Evolutionary conservation across 192 early-diverging fungal genomes (phyloP).

Genomic region (Helicostylum pulchrum): DNA sequence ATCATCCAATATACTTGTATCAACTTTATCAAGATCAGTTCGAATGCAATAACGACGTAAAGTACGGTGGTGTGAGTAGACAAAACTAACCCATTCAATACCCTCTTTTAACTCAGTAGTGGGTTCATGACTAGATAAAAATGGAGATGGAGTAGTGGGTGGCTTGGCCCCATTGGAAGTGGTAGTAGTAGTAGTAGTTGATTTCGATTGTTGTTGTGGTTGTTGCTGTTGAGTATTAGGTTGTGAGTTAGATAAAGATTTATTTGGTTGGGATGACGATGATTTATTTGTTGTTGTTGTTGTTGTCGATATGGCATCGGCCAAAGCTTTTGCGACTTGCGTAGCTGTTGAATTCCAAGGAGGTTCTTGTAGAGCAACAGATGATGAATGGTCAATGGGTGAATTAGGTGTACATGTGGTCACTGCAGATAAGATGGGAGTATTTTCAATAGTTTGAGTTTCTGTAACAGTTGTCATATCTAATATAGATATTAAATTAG

Average conservation of each 20-base stretch:
- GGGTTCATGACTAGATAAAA: slow-evolving; percentile 23
- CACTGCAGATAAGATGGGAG: background rate
- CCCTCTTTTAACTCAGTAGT: slow-evolving; percentile 27
- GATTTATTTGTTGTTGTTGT: no score
- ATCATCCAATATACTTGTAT: slow-evolving; percentile 23
- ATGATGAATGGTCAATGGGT: background rate
- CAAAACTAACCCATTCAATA: slow-evolving; percentile 36
- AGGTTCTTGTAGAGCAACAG: background rate
- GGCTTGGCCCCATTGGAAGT: slow-evolving; percentile 1
- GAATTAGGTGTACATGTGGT: no score
- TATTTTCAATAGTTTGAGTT: background rate
- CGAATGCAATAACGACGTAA: slow-evolving; percentile 30
- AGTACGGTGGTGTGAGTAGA: slow-evolving; percentile 30
- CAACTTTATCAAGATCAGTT: slow-evolving; percentile 30
- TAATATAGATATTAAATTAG: background rate
- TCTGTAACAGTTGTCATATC: background rate
- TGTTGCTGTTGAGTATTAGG: background rate
- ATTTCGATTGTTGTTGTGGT: background rate
- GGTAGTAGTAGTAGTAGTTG: background rate
- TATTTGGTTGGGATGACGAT: no score
- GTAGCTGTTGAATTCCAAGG: slow-evolving; percentile 16
- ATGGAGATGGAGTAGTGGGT: background rate
- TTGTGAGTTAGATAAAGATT: no score
- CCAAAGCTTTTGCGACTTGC: slow-evolving; percentile 13
- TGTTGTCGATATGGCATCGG: background rate